These are phyloP conservation scores for Stylosanthes scabra DNA, from an alignment of 331 rosid species.

Conservation along the genomic window DNA sequence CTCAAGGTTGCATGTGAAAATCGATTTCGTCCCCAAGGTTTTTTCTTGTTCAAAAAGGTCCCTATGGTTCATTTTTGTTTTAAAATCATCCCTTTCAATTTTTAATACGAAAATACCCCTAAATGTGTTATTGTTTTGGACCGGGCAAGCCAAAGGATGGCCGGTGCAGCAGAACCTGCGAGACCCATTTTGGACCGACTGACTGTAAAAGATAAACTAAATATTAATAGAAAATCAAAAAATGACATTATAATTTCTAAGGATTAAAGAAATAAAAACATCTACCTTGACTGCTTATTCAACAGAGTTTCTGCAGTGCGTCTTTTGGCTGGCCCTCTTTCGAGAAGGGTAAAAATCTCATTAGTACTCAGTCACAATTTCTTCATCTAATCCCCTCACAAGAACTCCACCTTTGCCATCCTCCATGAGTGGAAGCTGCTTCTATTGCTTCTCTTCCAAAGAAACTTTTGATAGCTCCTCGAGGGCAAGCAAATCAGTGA, in stretches of 20 bases:
- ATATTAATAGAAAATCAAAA: neutral
- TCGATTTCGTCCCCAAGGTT: no score
- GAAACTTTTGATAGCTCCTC: constrained; percentile 69
- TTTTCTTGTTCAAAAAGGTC: no score
- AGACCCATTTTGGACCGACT: constrained; percentile 41
- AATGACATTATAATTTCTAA: constrained; percentile 29
- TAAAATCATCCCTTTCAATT: no score
- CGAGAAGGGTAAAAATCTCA: constrained; percentile 76
- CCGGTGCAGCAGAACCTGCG: no score
- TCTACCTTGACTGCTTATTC: constrained; percentile 90
- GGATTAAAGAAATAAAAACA: constrained; percentile 37
- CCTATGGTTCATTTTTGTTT: no score
- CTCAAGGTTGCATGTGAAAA: no score
- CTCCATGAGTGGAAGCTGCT: constrained; percentile 91
- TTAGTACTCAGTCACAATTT: constrained; percentile 83
- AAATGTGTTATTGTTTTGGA: no score
- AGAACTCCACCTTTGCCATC: constrained; percentile 98
- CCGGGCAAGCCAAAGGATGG: no score
- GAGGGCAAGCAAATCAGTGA: constrained; percentile 90
- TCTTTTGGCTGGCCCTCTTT: constrained; percentile 93
- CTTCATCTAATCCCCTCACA: constrained; percentile 90
- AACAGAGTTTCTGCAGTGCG: constrained; percentile 95
- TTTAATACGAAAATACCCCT: no score
- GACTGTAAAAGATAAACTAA: constrained; percentile 56
- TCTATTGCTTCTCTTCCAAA: constrained; percentile 84